Base-by-base conservation (phyloP, 805 yeast species). In the Pichia heedii region DNA sequence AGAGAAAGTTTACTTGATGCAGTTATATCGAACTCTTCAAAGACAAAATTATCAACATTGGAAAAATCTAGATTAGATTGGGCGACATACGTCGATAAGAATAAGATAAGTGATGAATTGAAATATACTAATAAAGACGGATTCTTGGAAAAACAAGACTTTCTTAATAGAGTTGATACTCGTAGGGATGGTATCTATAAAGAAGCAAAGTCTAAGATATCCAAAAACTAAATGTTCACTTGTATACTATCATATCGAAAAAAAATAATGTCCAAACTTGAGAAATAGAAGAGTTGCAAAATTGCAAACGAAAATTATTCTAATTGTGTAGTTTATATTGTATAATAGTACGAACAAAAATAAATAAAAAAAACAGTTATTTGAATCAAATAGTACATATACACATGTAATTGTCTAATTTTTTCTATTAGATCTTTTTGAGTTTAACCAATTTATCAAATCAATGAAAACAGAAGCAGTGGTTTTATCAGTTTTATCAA, bases 1-100 rank as follows among this genome's bases (percentile, higher is more conserved):
- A 70, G 95, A 50, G 81, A 84, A 3, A 79, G 90, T 22, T 64
- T 86, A 26, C 65, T 88, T 8, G 89, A 84, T 57, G 85, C 81
- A 44, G 88, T 88, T 32, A 73, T 87, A 37, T 67, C 76, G 36
- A 73, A 80, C 11, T 70, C 84, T 3, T 76, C 81, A 50, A 79
- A 83, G 52, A 78, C 85, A 27, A 90, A 87, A 58, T 69, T 93
- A 48, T 84, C 95, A 21, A 93, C 98, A 0, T 67, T 93, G 50
- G 97, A 93, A 59, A 93, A 93, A 63, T 84, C 95, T 1, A 70
- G 95, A 49, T 69, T 93, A 40, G 98, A 93, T 63, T 93, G 97
- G 95, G 94, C 95, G 1, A 77, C 84, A 38, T 88, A 84, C 64
- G 96, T 93, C 26, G 97, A 90, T 63, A 74, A 83, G 50, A 79